phyloP scores from a whole-genome alignment of 2,329 filamentous ascomycete species.

The Beauveria varroae region DNA sequence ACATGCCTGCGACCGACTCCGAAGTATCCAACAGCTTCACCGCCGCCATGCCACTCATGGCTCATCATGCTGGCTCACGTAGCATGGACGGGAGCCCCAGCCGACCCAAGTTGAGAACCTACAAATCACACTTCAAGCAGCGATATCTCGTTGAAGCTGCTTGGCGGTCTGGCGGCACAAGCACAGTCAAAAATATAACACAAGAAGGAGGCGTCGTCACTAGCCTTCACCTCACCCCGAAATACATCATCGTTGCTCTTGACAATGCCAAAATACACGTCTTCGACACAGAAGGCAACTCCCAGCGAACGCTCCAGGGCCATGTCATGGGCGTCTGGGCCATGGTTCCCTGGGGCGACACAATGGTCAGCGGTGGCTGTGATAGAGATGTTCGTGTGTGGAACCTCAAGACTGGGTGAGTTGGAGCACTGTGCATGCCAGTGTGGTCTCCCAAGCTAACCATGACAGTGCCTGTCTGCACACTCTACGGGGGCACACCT shows the following conservation, averaged over 20 bases:
- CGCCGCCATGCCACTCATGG: constrained; percentile 31
- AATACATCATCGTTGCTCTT: constrained; percentile 94
- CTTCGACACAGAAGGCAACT: constrained; percentile 84
- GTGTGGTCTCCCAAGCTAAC: not conserved
- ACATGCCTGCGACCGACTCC: constrained; percentile 25
- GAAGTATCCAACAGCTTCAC: constrained; percentile 38
- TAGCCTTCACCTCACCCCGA: constrained; percentile 84
- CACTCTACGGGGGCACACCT: constrained; percentile 88
- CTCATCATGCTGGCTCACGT: constrained; percentile 34
- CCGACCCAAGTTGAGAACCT: constrained; percentile 66
- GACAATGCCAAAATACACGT: constrained; percentile 99
- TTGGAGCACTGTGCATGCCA: not conserved
- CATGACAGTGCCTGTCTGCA: constrained; percentile 60
- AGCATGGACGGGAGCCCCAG: constrained; percentile 46
- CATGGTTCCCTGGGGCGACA: constrained; percentile 97
- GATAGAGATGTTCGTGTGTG: constrained; percentile 95
- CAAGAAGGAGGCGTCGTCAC: constrained; percentile 97
- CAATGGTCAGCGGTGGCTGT: constrained; percentile 90
- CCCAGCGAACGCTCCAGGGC: constrained; percentile 81
- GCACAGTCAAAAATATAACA: constrained; percentile 79
- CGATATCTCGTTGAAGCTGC: constrained; percentile 94
- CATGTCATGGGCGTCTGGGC: constrained; percentile 99
- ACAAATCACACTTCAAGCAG: constrained; percentile 97
- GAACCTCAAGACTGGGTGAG: constrained; percentile 89
- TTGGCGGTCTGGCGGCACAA: constrained; percentile 86